Evolutionary conservation across 2,329 filamentous ascomycete species (phyloP), one percentile per base, ranked within the genome.

Genomic region (Trichoderma atroviride): DNA sequence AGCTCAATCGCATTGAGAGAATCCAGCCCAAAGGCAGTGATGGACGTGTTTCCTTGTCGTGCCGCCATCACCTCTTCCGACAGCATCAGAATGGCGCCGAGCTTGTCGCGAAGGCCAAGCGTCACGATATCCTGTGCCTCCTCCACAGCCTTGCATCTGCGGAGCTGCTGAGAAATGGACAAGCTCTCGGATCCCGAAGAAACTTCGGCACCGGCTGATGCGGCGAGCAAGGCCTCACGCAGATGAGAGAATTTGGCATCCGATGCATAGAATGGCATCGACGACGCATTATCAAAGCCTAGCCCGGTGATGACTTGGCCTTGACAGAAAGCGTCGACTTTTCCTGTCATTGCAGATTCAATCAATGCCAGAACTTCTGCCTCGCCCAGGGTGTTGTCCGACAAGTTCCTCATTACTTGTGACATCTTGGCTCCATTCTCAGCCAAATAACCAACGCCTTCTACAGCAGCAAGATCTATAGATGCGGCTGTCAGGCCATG

Each of bases 181-280:
- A 73, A 19, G 37, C 70, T 70, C 5, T 68, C 66, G 5, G 71
- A 71, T 6, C 64, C 59, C 3, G 63, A 52, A 1, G 59, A 19
- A 6, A n/a, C 65, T 24, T 62, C 69, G 31, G 68, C 47, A 4
- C 71, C 73, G 10, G 69, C 57, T 24, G 72, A 72, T 14, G 72
- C 69, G 10, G 76, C 40, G 76, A 82, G 53, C 75, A 79, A 80
- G 2, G 73, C 74, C 7, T 82, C 76, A 14, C 82, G 81, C 31
- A 88, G 79, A 37, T 82, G 79, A 68, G 83, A 82, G 77, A 88
- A 88, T 74, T 86, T 87, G 65, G 83, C 84, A 60, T 89, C 86
- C 2, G 80, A 75, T 4, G 82, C 82, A 82, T 86, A 88, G 78
- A 86, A 88, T 0, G 85, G 85, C 61, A 82, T 76, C 72, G 81